Base-by-base conservation (phyloP, 176 grass and related monocot species). In the Rhynchospora breviuscula region DNA sequence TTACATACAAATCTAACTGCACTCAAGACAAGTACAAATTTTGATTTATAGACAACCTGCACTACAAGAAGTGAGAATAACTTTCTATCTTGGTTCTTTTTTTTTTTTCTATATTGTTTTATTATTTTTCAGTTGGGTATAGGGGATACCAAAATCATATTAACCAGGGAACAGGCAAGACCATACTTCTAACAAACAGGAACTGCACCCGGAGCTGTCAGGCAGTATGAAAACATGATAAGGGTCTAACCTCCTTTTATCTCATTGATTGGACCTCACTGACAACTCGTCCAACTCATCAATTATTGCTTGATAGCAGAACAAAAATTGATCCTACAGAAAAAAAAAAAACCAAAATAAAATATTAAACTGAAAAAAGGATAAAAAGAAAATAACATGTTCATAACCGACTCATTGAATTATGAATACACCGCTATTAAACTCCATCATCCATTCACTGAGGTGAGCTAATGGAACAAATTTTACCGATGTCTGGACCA, bases 241-340 rank as follows among this genome's bases (percentile, higher is more conserved):
- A 63, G 33, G 3, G 23, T 81, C 51, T 82, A 67, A 82, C 80
- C 45, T 82, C 67, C 21, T 67, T 26, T 26, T 64, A 68, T 29
- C 23, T 88, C 44, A 82, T 40, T 72, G 64, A 73, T 88, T 66
- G 1, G 83, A 90, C 61, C 64, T 90, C 8, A 63, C 62, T 21
- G 86, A 4, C 63, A 99, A 79, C 23, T 92, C 89, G 80, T 90
- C 86, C 83, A 99, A 49, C 64, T 93, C 89, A 68, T 89, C 89
- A 8, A 22, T 49, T 57, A 95, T 87, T 57, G 91, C 96, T 57
- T 17, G 29, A 81, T 93, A 67, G 87, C 93, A 98, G 12, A 89
- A 98, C 60, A 89, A 81, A 84, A 84, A 95, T 87, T 98, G 96
- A 0, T 98, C 91, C 96, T 98, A 40, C 4, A 88, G 49, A 80